Evolutionary conservation across 1,284 basidiomycete genomes (phyloP).

Genomic region (Puccinia novopanici): DNA sequence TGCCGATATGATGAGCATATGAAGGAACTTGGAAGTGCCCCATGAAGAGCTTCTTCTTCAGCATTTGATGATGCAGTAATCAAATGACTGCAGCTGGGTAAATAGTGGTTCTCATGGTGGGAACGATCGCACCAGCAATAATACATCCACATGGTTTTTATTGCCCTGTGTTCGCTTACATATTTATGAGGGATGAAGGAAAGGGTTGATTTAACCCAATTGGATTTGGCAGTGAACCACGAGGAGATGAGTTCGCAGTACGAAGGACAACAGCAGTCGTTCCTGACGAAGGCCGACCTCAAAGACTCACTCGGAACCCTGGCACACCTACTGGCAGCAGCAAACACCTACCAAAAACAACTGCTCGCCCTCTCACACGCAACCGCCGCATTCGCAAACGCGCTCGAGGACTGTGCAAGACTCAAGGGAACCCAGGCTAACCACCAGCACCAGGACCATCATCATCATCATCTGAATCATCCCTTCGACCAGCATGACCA

Average conservation of each 20-base stretch:
- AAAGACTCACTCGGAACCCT: constrained; percentile 53
- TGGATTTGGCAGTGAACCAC: neutral
- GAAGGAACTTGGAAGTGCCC: too few relatives aligned
- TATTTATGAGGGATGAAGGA: too few relatives aligned
- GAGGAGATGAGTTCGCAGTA: neutral
- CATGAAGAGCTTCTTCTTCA: too few relatives aligned
- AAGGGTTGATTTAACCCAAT: too few relatives aligned
- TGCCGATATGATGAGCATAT: too few relatives aligned
- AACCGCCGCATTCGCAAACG: constrained; percentile 24
- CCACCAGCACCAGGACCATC: constrained; percentile 3
- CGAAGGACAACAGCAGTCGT: neutral
- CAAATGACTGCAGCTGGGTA: too few relatives aligned
- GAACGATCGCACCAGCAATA: too few relatives aligned
- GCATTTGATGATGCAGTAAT: too few relatives aligned
- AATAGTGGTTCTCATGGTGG: too few relatives aligned
- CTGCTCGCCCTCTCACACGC: constrained; percentile 52
- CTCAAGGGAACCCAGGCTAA: constrained; percentile 53
- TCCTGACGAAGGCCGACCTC: constrained; percentile 33
- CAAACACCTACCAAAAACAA: constrained; percentile 54
- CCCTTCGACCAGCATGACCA: neutral
- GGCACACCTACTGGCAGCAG: constrained; percentile 51
- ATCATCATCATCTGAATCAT: neutral
- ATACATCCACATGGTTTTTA: too few relatives aligned
- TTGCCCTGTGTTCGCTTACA: too few relatives aligned
- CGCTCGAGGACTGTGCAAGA: constrained; percentile 54